phyloP scores from a whole-genome alignment of 2,329 filamentous ascomycete genomes.

The Aspergillus sp. region DNA sequence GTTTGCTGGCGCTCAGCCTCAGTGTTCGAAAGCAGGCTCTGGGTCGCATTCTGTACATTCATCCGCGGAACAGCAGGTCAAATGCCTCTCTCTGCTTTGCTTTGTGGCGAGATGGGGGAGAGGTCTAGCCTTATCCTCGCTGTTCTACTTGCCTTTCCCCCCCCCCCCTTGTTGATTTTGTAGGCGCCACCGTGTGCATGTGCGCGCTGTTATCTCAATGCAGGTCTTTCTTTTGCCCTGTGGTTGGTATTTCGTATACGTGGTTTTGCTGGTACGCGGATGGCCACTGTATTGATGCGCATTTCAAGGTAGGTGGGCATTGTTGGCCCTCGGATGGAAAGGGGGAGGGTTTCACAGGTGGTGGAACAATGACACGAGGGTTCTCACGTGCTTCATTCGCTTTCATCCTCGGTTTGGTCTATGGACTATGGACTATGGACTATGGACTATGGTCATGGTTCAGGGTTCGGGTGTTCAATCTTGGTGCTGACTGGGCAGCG shows the following conservation, averaged over 20 bases:
- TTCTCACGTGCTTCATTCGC: background rate
- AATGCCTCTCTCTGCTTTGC: slow-evolving; percentile 4
- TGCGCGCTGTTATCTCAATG: background rate
- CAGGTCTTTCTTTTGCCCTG: background rate
- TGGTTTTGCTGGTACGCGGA: background rate
- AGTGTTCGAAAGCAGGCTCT: background rate
- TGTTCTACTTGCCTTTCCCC: background rate
- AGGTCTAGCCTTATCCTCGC: background rate
- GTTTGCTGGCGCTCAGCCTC: slow-evolving; percentile 35
- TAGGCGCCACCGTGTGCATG: background rate
- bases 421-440: background rate
- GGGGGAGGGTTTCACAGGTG: background rate
- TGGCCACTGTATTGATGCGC: background rate
- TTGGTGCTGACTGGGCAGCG: background rate
- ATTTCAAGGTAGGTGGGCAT: background rate
- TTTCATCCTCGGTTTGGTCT: background rate
- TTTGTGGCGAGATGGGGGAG: background rate
- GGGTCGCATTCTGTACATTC: background rate
- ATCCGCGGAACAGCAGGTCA: background rate
- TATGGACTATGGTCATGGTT: background rate
- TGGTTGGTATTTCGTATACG: slow-evolving; percentile 1
- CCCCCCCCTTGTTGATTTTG: too few relatives aligned
- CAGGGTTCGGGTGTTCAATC: background rate
- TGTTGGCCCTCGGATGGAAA: background rate
- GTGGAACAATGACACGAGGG: background rate